phyloP scores from a whole-genome alignment of 805 yeast genomes.

The Teunomyces atbi region DNA sequence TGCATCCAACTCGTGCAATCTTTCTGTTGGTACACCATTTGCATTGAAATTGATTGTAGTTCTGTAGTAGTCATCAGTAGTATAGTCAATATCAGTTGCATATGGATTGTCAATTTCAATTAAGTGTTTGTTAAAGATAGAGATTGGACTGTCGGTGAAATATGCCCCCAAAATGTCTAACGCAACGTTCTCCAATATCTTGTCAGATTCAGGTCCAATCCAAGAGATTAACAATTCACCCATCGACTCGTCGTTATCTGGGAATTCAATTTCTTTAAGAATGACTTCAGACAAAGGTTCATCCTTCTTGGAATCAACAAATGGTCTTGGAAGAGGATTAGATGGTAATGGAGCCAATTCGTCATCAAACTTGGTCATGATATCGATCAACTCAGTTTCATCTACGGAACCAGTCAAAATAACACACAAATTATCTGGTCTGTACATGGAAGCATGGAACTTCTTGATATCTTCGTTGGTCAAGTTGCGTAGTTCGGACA shows the following conservation, averaged over 20 bases:
- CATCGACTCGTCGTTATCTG: conserved; percentile 83
- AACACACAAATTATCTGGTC: conserved; percentile 81
- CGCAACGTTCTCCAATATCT: conserved; percentile 59
- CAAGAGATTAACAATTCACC: conserved; percentile 75
- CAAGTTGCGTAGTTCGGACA: conserved; percentile 70
- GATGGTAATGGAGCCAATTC: conserved; percentile 46
- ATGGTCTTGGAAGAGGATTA: conserved; percentile 58
- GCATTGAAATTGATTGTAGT: conserved; percentile 58
- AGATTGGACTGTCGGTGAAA: conserved; percentile 72
- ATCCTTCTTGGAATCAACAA: conserved; percentile 59
- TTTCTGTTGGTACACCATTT: conserved; percentile 74
- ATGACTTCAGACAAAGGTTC: conserved; percentile 41
- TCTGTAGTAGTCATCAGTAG: conserved; percentile 70
- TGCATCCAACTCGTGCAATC: conserved; percentile 51
- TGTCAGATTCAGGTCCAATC: conserved; percentile 71
- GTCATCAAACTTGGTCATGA: conserved; percentile 61
- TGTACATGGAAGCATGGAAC: conserved; percentile 70
- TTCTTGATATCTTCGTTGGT: conserved; percentile 70
- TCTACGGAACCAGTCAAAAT: conserved; percentile 86
- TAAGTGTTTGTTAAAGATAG: conserved; percentile 66
- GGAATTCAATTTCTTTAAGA: conserved; percentile 64
- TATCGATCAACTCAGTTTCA: conserved; percentile 62
- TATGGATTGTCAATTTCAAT: conserved; percentile 82
- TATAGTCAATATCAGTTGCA: conserved; percentile 67
- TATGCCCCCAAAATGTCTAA: conserved; percentile 69